Evolutionary conservation across 2,329 filamentous ascomycete species (phyloP), one percentile per base, ranked within the genome.

Genomic region (Trichoderma arundinaceum): DNA sequence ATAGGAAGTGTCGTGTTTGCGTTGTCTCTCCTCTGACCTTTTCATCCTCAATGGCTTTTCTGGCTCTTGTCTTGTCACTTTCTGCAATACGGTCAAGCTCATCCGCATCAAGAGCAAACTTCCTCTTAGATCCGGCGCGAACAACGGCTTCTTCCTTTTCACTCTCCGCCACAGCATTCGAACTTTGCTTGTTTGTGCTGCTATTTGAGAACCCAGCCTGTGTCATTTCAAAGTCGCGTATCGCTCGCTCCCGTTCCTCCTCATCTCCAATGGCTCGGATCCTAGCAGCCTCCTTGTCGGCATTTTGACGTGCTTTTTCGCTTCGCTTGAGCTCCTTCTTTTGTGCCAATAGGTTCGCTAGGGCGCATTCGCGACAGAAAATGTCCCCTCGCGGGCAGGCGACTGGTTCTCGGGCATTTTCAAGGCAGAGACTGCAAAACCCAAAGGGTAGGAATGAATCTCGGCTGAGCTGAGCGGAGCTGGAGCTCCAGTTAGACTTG

Each of bases 371-470:
- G 71, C 92, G 89, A 77, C 94, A 99, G 81, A 98, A 98, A 13
- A 99, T 83, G 77, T 98, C 94, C 68, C 94, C 94, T 69, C 89
- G 86, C 2, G 86, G 82, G 77, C 94, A 98, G 22, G 92, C 88
- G 41, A 97, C 92, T 0, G 95, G 94, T 53, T 92, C 87, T 35
- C 90, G 86, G 19, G 94, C 91, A 7, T 90, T 86, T 67, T 93
- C 87, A 15, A 98, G 88, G 74, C 94, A 99, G 33, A 99, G 84
- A 62, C 90, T 87, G 80, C 94, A 99, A 22, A 90, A 92, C 62
- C 90, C 92, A 76, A 98, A 97, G 5, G 92, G 90, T 10, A 98
- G 87, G 77, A 97, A 98, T 64, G 92, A 95, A 75, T 98, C 95
- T 74, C 94, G 90, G 22, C 86, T 89, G 39, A 98, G 88, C 60